Percentiles rank a stretch among this genome's conserved stretches.
Evolutionary conservation across 345 rosid species (phyloP).

Genomic region (Aquilaria yunnanensis): DNA sequence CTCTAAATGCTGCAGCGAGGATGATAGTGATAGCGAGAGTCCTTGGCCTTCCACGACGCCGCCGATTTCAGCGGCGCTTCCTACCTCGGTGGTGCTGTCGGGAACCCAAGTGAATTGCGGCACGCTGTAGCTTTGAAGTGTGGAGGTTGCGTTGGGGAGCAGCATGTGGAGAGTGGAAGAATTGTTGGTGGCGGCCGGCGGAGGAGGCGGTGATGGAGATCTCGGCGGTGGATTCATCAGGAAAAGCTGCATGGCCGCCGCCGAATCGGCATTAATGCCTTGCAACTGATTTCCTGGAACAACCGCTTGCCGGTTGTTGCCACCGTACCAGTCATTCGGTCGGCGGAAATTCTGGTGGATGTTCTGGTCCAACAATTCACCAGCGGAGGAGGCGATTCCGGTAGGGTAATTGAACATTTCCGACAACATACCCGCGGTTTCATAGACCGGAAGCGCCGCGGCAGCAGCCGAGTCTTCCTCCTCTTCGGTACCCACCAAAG

Average conservation of each 20-base stretch:
- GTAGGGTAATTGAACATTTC: constrained; percentile 88
- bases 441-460: constrained; percentile 52
- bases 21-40: constrained; percentile 75
- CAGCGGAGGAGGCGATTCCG: constrained; percentile 25
- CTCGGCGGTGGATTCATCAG: constrained; percentile 83
- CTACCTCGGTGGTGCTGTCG: constrained; percentile 33
- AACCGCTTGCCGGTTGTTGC: constrained; percentile 22
- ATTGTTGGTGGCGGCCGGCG: constrained; percentile 21
- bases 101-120: constrained; percentile 64
- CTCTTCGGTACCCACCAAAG: constrained; percentile 49
- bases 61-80: constrained; percentile 39
- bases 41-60: constrained; percentile 72
- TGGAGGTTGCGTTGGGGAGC: constrained; percentile 53
- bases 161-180: constrained; percentile 87
- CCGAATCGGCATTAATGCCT: constrained; percentile 58
- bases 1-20: constrained; percentile 72
- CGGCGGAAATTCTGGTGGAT: constrained; percentile 23
- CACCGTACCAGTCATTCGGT: constrained; percentile 43
- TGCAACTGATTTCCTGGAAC: constrained; percentile 47
- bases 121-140: constrained; percentile 33
- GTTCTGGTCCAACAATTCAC: constrained; percentile 26
- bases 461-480: constrained; percentile 37
- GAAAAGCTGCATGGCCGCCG: constrained; percentile 92
- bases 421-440: constrained; percentile 82
- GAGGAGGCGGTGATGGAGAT: constrained; percentile 58